These are phyloP conservation scores for Cordyceps farinosa DNA, from an alignment of 2,329 filamentous ascomycete genomes.

Conservation along the genomic window DNA sequence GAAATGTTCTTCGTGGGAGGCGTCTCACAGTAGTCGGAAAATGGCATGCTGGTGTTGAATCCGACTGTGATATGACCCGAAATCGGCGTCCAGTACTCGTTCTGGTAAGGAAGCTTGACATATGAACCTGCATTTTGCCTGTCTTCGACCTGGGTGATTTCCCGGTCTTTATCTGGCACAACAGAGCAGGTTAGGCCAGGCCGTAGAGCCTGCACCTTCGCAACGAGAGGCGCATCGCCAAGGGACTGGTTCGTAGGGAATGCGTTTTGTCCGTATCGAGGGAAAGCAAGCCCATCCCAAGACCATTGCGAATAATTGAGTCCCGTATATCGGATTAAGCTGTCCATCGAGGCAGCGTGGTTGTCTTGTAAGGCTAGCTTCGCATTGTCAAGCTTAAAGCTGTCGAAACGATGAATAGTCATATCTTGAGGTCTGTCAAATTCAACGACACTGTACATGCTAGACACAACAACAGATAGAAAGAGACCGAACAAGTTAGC, in stretches of 20 bases:
- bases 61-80: slow-evolving; percentile 18
- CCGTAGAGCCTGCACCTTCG: slow-evolving; percentile 21
- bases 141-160: slow-evolving; percentile 16
- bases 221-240: slow-evolving; percentile 18
- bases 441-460: slow-evolving; percentile 28
- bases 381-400: slow-evolving; percentile 25
- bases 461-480: slow-evolving; percentile 21
- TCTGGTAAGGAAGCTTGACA: slow-evolving; percentile 13
- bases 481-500: not conserved
- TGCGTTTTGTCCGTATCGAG: slow-evolving; percentile 19
- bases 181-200: slow-evolving; percentile 23
- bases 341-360: slow-evolving; percentile 25
- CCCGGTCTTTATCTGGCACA: slow-evolving; percentile 18
- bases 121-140: slow-evolving; percentile 13
- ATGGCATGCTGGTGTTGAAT: slow-evolving; percentile 24
- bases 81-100: not conserved
- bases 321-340: slow-evolving; percentile 27
- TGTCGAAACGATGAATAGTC: slow-evolving; percentile 27
- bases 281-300: slow-evolving; percentile 29
- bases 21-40: slow-evolving; percentile 22
- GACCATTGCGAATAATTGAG: slow-evolving; percentile 32
- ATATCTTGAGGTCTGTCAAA: slow-evolving; percentile 24
- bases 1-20: slow-evolving; percentile 19
- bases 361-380: slow-evolving; percentile 24
- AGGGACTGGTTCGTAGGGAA: slow-evolving; percentile 13